A percentile compares a stretch with the other conserved stretches of the same genome.
Evolutionary conservation across 2,329 filamentous ascomycete genomes (phyloP).

Genomic region (Chlorencoelia australis): DNA sequence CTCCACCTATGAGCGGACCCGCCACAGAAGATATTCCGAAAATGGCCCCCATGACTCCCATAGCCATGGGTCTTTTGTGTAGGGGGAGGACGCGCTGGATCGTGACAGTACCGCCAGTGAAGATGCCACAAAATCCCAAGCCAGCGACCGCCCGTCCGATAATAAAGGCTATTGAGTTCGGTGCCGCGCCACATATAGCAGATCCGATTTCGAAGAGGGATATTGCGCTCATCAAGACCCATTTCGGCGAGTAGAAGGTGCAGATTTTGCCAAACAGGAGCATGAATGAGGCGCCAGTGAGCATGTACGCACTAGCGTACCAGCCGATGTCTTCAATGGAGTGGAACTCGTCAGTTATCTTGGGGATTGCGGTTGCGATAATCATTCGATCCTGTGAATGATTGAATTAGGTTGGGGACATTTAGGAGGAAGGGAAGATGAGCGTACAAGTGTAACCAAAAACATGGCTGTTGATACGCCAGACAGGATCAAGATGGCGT

Average conservation of each 20-base stretch:
- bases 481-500: too few species aligned
- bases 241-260: conserved; percentile 9
- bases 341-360: conserved; percentile 29
- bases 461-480: too few species aligned
- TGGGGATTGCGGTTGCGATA: conserved; percentile 29
- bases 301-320: conserved; percentile 27
- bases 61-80: conserved; percentile 33
- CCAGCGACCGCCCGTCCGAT: conserved; percentile 15
- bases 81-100: conserved; percentile 27
- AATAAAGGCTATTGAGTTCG: conserved; percentile 13
- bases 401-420: too few species aligned
- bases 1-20: conserved; percentile 48
- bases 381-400: too few species aligned
- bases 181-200: conserved; percentile 14
- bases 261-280: conserved; percentile 18
- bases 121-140: conserved; percentile 12
- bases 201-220: conserved; percentile 16
- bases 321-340: conserved; percentile 28
- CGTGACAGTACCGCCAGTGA: conserved; percentile 32
- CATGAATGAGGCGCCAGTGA: conserved; percentile 24
- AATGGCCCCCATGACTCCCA: conserved; percentile 40
- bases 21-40: conserved; percentile 58
- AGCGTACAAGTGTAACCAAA: too few species aligned
- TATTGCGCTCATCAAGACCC: neutral
- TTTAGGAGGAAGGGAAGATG: too few species aligned